phyloP scores from a whole-genome alignment of 345 rosid species.

The Turritis glabra region DNA sequence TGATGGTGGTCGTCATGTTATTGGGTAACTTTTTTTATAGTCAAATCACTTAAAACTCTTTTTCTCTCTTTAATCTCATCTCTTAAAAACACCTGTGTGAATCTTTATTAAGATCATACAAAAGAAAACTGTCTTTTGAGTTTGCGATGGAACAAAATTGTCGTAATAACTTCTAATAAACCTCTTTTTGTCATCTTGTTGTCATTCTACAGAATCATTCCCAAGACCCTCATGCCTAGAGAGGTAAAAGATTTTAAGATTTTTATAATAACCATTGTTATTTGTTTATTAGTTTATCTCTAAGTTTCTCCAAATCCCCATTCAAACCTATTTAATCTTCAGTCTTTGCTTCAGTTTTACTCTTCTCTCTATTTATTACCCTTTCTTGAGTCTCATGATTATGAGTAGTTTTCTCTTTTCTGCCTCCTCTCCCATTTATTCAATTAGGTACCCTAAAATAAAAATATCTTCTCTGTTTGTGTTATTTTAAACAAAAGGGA shows the following conservation, averaged over 20 bases:
- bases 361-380: constrained; percentile 29
- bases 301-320: constrained; percentile 20
- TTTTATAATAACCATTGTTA: background rate
- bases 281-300: constrained; percentile 35
- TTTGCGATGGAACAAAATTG: constrained; percentile 13
- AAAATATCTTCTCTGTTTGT: background rate
- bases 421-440: background rate
- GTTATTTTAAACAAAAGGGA: background rate
- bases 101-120: background rate
- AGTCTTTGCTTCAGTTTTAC: constrained; percentile 39
- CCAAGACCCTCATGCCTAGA: constrained; percentile 99
- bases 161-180: constrained; percentile 23
- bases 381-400: constrained; percentile 27
- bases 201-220: constrained; percentile 92
- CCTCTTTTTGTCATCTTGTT: constrained; percentile 60
- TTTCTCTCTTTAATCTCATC: background rate
- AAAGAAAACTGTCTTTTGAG: background rate
- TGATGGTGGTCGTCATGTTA: constrained; percentile 99
- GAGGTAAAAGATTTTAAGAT: constrained; percentile 55
- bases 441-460: constrained; percentile 11
- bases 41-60: background rate
- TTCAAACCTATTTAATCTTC: constrained; percentile 14
- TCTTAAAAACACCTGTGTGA: background rate
- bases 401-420: constrained; percentile 25
- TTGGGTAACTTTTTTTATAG: constrained; percentile 60